Percentiles rank a stretch among this genome's conserved stretches.
These are phyloP conservation scores for Schizophyllum commune DNA, from an alignment of 1,284 basidiomycete species.

Conservation along the genomic window DNA sequence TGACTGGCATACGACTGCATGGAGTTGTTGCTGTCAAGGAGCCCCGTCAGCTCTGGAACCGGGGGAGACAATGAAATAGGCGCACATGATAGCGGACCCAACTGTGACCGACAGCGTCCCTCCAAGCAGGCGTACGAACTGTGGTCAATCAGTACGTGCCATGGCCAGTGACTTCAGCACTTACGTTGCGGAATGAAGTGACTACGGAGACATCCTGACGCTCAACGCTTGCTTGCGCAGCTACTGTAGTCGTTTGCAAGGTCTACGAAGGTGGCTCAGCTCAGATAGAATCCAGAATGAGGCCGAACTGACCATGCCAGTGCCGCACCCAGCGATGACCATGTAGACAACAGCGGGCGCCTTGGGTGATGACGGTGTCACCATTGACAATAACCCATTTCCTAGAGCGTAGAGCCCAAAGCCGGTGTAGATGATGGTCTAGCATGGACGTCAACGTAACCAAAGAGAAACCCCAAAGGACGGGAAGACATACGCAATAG, in stretches of 20 bases:
- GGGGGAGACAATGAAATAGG: slow-evolving; percentile 8
- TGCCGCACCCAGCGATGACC: slow-evolving; percentile 60
- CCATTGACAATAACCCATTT: slow-evolving; percentile 60
- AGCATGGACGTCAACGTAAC: not conserved
- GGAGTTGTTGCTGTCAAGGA: slow-evolving; percentile 41
- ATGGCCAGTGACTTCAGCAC: slow-evolving; percentile 11
- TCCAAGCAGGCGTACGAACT: slow-evolving; percentile 58
- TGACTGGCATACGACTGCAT: slow-evolving; percentile 33
- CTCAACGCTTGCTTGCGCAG: slow-evolving; percentile 62
- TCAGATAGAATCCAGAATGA: not conserved
- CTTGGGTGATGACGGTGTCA: slow-evolving; percentile 40
- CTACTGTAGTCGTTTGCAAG: slow-evolving; percentile 57
- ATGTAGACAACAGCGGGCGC: slow-evolving; percentile 59
- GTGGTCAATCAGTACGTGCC: not conserved
- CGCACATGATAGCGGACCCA: slow-evolving; percentile 47
- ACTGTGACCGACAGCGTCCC: slow-evolving; percentile 58
- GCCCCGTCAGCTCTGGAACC: not conserved
- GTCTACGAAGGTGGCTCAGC: slow-evolving; percentile 27
- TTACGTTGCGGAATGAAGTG: slow-evolving; percentile 58
- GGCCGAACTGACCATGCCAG: slow-evolving; percentile 44
- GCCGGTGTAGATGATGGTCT: slow-evolving; percentile 57
- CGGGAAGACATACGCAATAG: slow-evolving; percentile 39
- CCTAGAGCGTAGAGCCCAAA: slow-evolving; percentile 67
- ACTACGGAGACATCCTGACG: slow-evolving; percentile 65
- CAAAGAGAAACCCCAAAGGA: not conserved